Conservation (phyloP, 2,329 filamentous ascomycete genomes). For the Pyrenophora graminea region DNA sequence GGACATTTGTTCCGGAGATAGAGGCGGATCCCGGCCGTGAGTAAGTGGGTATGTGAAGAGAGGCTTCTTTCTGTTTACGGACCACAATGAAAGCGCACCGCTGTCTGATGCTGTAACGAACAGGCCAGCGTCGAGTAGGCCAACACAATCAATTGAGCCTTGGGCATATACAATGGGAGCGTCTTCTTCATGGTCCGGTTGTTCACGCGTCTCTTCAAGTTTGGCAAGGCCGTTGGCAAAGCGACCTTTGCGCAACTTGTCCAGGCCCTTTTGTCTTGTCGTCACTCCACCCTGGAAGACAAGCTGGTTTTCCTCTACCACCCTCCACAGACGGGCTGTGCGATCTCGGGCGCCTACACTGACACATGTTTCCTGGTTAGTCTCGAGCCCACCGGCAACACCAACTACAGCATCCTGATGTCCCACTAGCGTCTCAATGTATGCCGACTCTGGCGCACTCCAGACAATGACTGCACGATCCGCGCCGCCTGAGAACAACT, state of each 20-base stretch:
- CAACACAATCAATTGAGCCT: conserved; percentile 88
- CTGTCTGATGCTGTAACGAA: conserved; percentile 96
- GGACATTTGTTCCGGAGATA: conserved; percentile 70
- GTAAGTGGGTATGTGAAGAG: conserved; percentile 78
- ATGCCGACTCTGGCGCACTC: conserved; percentile 88
- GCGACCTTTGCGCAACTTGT: conserved; percentile 42
- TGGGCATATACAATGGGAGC: conserved; percentile 59
- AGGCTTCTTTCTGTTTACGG: conserved; percentile 90
- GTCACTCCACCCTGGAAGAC: conserved; percentile 85
- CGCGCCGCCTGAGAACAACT: conserved; percentile 86
- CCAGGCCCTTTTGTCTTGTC: conserved; percentile 45
- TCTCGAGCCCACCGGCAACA: conserved; percentile 61
- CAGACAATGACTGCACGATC: conserved; percentile 96
- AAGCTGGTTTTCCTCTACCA: conserved; percentile 91
- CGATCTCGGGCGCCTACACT: conserved; percentile 89
- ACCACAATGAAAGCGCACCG: conserved; percentile 85
- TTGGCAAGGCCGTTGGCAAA: conserved; percentile 36
- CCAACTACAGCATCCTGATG: conserved; percentile 91
- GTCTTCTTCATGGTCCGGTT: conserved; percentile 48
- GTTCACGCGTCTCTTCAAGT: too few relatives aligned
- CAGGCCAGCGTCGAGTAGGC: conserved; percentile 83
- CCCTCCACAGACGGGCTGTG: conserved; percentile 93
- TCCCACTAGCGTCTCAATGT: conserved; percentile 93
- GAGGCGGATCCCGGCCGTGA: conserved; percentile 79
- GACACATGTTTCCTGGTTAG: conserved; percentile 85